Percentiles rank a stretch among this genome's conserved stretches.
These are phyloP conservation scores for Nicotiana sylvestris DNA, from an alignment of 257 asterid species.

Conservation along the genomic window DNA sequence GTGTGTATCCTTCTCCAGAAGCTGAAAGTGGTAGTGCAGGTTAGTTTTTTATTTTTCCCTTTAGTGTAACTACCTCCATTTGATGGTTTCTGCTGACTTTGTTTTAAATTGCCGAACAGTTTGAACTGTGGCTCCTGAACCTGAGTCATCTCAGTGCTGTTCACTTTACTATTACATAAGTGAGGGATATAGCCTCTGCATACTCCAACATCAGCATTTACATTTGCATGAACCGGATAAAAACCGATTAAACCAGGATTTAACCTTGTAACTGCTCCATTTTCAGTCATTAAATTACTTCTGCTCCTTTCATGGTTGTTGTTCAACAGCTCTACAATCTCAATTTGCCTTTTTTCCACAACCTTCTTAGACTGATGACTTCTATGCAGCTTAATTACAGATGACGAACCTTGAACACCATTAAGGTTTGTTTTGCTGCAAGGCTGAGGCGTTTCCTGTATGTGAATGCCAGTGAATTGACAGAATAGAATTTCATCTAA, in stretches of 20 bases:
- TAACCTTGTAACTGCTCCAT: too few relatives aligned
- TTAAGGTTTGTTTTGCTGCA: not conserved
- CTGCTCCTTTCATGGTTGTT: too few relatives aligned
- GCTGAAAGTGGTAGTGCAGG: too few relatives aligned
- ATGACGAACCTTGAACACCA: not conserved
- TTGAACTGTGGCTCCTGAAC: constrained; percentile 27
- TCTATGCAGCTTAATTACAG: constrained; percentile 10
- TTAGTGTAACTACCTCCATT: too few relatives aligned
- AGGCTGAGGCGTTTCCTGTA: not conserved
- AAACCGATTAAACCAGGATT: not conserved
- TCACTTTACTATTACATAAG: constrained; percentile 6
- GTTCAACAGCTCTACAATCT: constrained; percentile 45
- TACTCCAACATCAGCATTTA: not conserved
- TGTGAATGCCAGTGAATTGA: not conserved
- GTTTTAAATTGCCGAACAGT: constrained; percentile 14
- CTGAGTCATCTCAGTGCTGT: constrained; percentile 12
- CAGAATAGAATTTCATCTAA: too few relatives aligned
- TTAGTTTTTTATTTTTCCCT: too few relatives aligned
- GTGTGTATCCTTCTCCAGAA: too few relatives aligned
- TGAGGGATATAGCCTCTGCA: not conserved
- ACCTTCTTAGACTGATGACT: constrained; percentile 22
- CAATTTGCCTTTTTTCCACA: constrained; percentile 43
- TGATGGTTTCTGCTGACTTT: not conserved
- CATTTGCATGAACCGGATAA: constrained; percentile 27
- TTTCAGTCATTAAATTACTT: too few relatives aligned